Evolutionary conservation across 345 rosid species (phyloP).

Genomic region (Syzygium aqueum): DNA sequence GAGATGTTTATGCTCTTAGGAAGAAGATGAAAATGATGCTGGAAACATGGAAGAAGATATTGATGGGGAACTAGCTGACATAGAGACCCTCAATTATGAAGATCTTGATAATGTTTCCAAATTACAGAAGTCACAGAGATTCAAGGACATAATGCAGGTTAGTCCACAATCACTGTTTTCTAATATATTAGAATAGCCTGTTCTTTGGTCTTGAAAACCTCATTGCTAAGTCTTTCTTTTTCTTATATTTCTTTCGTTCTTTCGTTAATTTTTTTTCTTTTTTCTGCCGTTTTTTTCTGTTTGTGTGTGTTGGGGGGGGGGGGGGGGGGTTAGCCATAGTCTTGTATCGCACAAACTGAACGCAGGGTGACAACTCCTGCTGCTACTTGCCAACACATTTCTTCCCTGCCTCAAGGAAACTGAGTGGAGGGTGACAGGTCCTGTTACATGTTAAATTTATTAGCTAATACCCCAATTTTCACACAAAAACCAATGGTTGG

Average conservation of each 20-base stretch:
- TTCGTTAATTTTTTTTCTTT: neutral
- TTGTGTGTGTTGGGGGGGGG: neutral
- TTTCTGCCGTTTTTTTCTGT: neutral
- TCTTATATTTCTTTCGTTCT: neutral
- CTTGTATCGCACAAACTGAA: neutral
- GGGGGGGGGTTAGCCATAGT: neutral
- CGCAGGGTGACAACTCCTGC: neutral
- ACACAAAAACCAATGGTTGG: neutral
- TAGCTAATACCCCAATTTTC: neutral
- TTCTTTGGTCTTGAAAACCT: neutral
- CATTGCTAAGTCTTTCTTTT: neutral
- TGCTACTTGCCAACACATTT: neutral
- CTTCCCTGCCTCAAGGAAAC: neutral
- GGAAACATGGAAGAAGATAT: constrained; percentile 71
- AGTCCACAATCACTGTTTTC: neutral
- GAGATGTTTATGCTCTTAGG: constrained; percentile 23
- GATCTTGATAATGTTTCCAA: constrained; percentile 81
- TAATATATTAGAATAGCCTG: neutral
- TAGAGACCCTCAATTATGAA: constrained; percentile 74
- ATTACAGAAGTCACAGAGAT: constrained; percentile 78
- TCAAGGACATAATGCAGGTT: constrained; percentile 72
- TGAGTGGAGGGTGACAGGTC: neutral
- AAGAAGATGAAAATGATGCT: constrained; percentile 55
- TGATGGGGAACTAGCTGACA: constrained; percentile 67
- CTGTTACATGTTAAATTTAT: neutral